These are phyloP conservation scores for Nakazawaea ambrosiae DNA, from an alignment of 805 yeast genomes.

Conservation along the genomic window DNA sequence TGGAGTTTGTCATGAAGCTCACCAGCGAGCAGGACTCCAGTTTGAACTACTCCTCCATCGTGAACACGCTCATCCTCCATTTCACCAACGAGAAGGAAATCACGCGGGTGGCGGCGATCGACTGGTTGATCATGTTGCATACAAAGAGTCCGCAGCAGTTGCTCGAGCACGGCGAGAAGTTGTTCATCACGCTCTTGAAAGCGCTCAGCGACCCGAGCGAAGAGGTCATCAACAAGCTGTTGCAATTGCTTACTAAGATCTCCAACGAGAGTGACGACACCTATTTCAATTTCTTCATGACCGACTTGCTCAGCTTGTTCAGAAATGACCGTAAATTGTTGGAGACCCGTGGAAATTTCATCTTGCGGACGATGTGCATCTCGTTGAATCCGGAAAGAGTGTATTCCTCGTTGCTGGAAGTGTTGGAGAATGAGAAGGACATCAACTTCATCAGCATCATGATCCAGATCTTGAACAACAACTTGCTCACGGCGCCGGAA, in stretches of 20 bases:
- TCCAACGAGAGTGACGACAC: conserved; percentile 66
- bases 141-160: conserved; percentile 56
- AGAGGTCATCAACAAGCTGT: conserved; percentile 66
- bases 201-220: conserved; percentile 67
- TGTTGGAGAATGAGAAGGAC: conserved; percentile 55
- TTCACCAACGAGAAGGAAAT: conserved; percentile 70
- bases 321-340: conserved; percentile 61
- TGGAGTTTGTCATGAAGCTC: conserved; percentile 43
- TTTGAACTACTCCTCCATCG: conserved; percentile 51
- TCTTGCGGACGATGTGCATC: conserved; percentile 75
- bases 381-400: conserved; percentile 78
- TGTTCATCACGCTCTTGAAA: conserved; percentile 70
- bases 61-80: conserved; percentile 67
- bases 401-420: conserved; percentile 72
- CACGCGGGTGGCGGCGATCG: conserved; percentile 76
- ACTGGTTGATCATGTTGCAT: conserved; percentile 84
- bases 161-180: conserved; percentile 49
- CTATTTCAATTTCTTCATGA: conserved; percentile 70
- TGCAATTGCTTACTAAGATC: conserved; percentile 66
- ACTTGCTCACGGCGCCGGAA: conserved; percentile 81
- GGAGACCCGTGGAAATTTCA: conserved; percentile 73
- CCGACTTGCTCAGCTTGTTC: conserved; percentile 61
- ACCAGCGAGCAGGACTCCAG: conserved; percentile 28
- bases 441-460: conserved; percentile 69
- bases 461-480: conserved; percentile 83